Percentiles rank a stretch among this genome's conserved stretches.
Conservation (phyloP, 768 basidiomycete species). For the Phlebiopsis gigantea region DNA sequence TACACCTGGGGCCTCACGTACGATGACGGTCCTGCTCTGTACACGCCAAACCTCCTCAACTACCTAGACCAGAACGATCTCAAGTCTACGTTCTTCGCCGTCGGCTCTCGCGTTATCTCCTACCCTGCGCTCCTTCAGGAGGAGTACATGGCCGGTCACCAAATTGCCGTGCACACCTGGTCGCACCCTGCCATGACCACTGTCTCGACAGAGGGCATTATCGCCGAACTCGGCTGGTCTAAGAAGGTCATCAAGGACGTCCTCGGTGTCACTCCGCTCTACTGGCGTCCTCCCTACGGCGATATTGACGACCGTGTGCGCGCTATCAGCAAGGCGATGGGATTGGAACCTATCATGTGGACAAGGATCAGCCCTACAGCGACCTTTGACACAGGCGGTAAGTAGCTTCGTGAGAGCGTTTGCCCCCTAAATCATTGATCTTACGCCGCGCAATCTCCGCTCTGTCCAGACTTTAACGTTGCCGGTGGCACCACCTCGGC, state of each 20-base stretch:
- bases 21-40: conserved; percentile 77
- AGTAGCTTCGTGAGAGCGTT: conserved; percentile 12
- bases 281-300: conserved; percentile 79
- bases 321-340: conserved; percentile 79
- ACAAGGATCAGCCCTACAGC: conserved; percentile 53
- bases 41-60: conserved; percentile 67
- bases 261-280: conserved; percentile 70
- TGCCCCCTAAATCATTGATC: not conserved
- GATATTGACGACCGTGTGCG: conserved; percentile 86
- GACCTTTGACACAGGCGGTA: conserved; percentile 71
- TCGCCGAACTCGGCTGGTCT: conserved; percentile 87
- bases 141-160: conserved; percentile 76
- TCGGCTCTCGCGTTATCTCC: conserved; percentile 75
- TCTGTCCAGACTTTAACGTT: conserved; percentile 70
- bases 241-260: conserved; percentile 82
- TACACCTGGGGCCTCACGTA: conserved; percentile 55
- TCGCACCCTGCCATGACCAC: conserved; percentile 72
- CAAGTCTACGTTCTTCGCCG: conserved; percentile 83
- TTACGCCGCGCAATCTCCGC: not conserved
- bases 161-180: conserved; percentile 71
- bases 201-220: conserved; percentile 70
- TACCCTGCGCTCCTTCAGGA: conserved; percentile 64
- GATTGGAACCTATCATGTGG: conserved; percentile 81
- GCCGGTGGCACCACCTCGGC: conserved; percentile 55
- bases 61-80: conserved; percentile 62